A percentile compares a stretch with the other conserved stretches of the same genome.
These are phyloP conservation scores for Candida dubliniensis DNA, from an alignment of 1,139 yeast species.

Conservation along the genomic window DNA sequence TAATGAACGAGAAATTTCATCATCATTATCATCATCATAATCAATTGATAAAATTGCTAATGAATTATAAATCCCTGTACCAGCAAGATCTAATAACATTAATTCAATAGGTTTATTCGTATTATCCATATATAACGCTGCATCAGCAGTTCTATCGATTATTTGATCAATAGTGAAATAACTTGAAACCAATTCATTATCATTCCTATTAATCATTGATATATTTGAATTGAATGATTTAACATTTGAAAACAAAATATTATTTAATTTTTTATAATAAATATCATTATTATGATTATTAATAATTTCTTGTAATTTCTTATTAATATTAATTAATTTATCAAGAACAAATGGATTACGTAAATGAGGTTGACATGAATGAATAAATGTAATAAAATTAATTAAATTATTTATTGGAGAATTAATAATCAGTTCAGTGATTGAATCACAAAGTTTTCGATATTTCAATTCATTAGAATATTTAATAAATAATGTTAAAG, in stretches of 20 bases:
- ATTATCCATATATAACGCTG: conserved; percentile 13
- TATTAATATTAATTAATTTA: conserved; percentile 23
- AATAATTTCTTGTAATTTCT: conserved; percentile 22
- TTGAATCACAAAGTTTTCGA: conserved; percentile 12
- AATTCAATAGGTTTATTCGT: conserved; percentile 25
- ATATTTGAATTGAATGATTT: conserved; percentile 25
- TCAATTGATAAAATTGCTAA: conserved; percentile 37
- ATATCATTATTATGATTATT: conserved; percentile 18
- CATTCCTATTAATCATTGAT: not conserved
- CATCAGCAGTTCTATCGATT: conserved; percentile 30
- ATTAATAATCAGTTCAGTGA: conserved; percentile 21
- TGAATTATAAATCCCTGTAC: conserved; percentile 29
- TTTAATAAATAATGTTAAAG: conserved; percentile 34
- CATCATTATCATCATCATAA: conserved; percentile 4
- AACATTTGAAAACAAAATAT: conserved; percentile 38
- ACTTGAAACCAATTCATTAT: conserved; percentile 31
- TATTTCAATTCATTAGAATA: conserved; percentile 20
- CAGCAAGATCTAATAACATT: conserved; percentile 30
- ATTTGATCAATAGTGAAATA: conserved; percentile 41
- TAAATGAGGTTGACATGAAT: conserved; percentile 20
- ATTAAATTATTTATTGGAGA: conserved; percentile 36
- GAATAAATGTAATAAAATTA: conserved; percentile 34
- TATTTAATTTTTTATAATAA: conserved; percentile 26
- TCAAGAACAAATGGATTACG: conserved; percentile 45
- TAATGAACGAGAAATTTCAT: conserved; percentile 26